Conservation (phyloP, 371 early-diverging fungal species). For the Apophysomyces trapeziformis region DNA sequence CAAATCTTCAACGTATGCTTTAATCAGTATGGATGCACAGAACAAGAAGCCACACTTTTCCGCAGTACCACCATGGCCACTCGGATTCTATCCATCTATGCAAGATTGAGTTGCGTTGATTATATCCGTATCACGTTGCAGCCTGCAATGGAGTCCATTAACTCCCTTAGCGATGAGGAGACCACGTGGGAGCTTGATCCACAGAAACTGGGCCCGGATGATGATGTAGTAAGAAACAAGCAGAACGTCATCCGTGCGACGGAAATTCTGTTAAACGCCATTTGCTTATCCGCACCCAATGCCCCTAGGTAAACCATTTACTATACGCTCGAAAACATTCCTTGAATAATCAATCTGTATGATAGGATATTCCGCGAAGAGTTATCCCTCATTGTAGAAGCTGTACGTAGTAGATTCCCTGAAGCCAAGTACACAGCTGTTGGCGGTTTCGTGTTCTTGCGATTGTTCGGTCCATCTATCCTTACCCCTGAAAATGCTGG, state of each 20-base stretch:
- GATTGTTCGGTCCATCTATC: conserved; percentile 93
- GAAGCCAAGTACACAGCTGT: conserved; percentile 86
- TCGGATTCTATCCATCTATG: conserved; percentile 78
- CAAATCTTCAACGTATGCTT: background rate
- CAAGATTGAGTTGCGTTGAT: conserved; percentile 75
- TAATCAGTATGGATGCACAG: conserved; percentile 27
- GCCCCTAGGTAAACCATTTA: conserved; percentile 59
- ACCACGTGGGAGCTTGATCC: conserved; percentile 84
- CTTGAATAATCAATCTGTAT: background rate
- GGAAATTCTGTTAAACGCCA: conserved; percentile 78
- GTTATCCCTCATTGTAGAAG: conserved; percentile 72
- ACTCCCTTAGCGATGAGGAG: conserved; percentile 46
- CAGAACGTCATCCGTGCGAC: conserved; percentile 80
- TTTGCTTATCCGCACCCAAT: conserved; percentile 67
- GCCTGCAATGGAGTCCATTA: conserved; percentile 70
- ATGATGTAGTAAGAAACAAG: conserved; percentile 69
- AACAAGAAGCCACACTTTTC: conserved; percentile 85
- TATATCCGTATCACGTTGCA: conserved; percentile 83
- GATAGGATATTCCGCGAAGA: conserved; percentile 71
- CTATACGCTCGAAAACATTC: background rate
- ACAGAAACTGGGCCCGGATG: conserved; percentile 65
- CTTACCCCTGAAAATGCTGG: conserved; percentile 79
- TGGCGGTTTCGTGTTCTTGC: conserved; percentile 92
- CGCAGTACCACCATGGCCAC: conserved; percentile 92
- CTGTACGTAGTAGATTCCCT: conserved; percentile 84